Conservation (phyloP, 495 filamentous ascomycete genomes). For the Massariosphaeria phaeospora region DNA sequence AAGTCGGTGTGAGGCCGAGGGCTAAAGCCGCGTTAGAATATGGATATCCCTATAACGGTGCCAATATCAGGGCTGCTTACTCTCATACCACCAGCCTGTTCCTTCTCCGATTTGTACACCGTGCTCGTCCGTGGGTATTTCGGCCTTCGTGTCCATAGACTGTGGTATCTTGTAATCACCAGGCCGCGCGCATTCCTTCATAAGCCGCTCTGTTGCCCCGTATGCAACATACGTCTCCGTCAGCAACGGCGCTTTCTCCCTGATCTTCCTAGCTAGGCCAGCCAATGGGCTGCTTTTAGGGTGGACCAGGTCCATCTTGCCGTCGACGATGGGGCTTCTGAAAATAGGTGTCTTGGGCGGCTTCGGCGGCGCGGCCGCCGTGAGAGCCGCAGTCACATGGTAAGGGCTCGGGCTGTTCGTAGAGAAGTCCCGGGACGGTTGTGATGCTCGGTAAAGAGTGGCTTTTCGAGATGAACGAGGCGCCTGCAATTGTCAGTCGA, state of each 20-base stretch:
- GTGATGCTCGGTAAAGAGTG: not conserved
- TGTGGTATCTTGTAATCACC: conserved; percentile 60
- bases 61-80: conserved; percentile 45
- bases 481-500: not conserved
- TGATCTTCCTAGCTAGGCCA: conserved; percentile 9
- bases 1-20: conserved; percentile 69
- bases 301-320: too few relatives aligned
- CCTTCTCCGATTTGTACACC: conserved; percentile 76
- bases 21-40: conserved; percentile 26
- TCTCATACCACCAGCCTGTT: conserved; percentile 75
- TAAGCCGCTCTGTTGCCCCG: conserved; percentile 69
- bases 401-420: not conserved
- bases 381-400: not conserved
- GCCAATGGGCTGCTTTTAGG: not conserved
- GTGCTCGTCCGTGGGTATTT: conserved; percentile 55
- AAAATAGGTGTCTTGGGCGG: not conserved
- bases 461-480: not conserved
- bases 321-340: too few relatives aligned
- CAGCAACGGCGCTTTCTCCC: conserved; percentile 18
- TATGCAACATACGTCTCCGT: conserved; percentile 69
- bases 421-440: conserved; percentile 1
- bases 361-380: not conserved
- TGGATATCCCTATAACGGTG: not conserved
- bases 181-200: conserved; percentile 68
- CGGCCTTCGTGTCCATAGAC: conserved; percentile 25